Evolutionary conservation across 345 rosid species (phyloP), one percentile per base, ranked within the genome.

Genomic region (Populus euphratica): DNA sequence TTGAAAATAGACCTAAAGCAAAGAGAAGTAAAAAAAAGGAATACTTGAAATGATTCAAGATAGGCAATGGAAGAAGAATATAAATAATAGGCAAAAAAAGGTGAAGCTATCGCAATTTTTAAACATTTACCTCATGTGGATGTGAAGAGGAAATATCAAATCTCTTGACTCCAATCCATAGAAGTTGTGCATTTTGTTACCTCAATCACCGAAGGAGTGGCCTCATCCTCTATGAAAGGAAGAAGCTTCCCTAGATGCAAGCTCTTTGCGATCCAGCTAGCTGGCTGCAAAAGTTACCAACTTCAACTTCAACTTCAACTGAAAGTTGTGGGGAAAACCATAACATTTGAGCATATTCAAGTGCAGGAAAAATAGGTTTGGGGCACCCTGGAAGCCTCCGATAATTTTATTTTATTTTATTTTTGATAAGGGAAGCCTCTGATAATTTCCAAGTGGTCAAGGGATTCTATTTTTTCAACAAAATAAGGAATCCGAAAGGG

Each of bases 241-340:
- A 84, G 83, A 25, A 84, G 87, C 59, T 70, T 81, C 36, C 90
- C 88, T 29, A 39, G 69, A 83, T 84, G 83, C 75, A 89, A 81
- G 90, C 90, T 84, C 84, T 82, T 87, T 25, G 81, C 78, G 4
- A 87, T 78, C 91, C 91, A 87, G 79, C 81, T 76, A 49, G 84
- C 84, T 65, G 87, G 73, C 86, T 87, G 85, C 84, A 75, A 33
- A 71, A 80, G 56, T 68, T 21, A 52, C 49, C 35, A 73, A 52
- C 27, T 35, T 68, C 6, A 62, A 52, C 27, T 35, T 68, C 6
- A 62, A 64, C 29, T 27, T 27, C 29, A 27, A 23, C 14, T 8
- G n/a, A 54, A 50, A 31, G 23, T 23, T 14, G 23, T 35, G 49
- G 17, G 18, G 17, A 27, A 4, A 73, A 68, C 6, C 52, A 77